Base-by-base conservation (phyloP, 192 early-diverging fungal species). In the Gonapodya prolifera region DNA sequence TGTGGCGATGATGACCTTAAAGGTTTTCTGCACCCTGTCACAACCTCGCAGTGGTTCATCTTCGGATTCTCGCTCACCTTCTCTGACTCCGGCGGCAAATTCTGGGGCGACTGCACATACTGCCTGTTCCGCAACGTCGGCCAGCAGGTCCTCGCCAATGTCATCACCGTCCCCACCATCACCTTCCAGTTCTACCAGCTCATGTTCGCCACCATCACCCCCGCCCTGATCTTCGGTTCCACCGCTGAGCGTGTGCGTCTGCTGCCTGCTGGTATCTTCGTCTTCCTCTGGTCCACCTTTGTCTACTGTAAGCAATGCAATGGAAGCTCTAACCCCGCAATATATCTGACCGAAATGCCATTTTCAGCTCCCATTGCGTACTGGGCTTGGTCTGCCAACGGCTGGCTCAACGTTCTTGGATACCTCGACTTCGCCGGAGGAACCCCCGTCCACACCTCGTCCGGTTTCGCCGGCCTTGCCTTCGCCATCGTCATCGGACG, bases 351-450 rank as follows among this genome's bases (percentile, higher is more conserved):
- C 45, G 45, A n/a, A n/a, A n/a, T n/a, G n/a, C n/a, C 45, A 23
- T 23, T 61, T 23, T 61, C 8, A 61, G 92, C 95, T 83, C 91
- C 91, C n/a, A 90, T 93, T 75, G 95, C 95, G 17, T 99, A 93
- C 88, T 96, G 95, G 94, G 92, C 93, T 30, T 99, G 94, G 95
- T 89, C 89, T 18, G 75, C 84, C 34, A 91, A 91, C 77, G 97
- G 97, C 0, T 99, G 94, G 95, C 84, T 93, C 71, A 84, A 82
- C 70, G 89, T 89, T 34, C 85, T 95, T 84, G 94, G 95, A 34
- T 89, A 86, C 32, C 86, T 96, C 30, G 96, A 99, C 84, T 99
- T 94, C 78, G 96, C 97, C 18, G 97, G 97, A 70, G 96, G 97
- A 30, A 94, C 94, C n/a, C 94, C 95, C 30, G 95, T 99, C 31